Evolutionary conservation across 2,329 filamentous ascomycete genomes (phyloP).

Genomic region (Monosporascus ibericus): DNA sequence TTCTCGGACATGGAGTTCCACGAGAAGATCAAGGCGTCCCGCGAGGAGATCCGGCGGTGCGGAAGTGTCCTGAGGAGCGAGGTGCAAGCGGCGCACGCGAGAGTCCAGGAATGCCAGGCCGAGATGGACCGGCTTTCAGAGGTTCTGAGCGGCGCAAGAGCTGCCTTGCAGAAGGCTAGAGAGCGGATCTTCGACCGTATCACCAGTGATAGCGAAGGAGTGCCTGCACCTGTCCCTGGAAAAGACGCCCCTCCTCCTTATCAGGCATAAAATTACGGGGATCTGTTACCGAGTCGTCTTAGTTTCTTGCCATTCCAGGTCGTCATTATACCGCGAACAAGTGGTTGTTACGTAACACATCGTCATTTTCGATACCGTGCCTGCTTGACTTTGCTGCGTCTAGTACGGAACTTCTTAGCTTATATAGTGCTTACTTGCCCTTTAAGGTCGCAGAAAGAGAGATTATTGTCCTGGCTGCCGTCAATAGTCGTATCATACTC

Average conservation of each 20-base stretch:
- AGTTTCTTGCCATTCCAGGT: too few species aligned
- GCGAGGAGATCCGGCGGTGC: constrained; percentile 30
- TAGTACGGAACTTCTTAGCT: too few species aligned
- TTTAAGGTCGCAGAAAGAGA: too few species aligned
- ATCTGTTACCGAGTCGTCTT: too few species aligned
- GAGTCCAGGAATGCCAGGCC: constrained; percentile 17
- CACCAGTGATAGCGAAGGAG: not conserved
- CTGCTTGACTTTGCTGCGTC: too few species aligned
- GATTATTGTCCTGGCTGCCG: too few species aligned
- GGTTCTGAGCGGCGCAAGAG: constrained; percentile 27
- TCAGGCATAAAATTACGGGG: not conserved
- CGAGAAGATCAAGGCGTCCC: constrained; percentile 41
- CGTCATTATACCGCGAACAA: too few species aligned
- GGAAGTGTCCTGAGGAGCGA: constrained; percentile 25
- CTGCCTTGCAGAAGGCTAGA: constrained; percentile 37
- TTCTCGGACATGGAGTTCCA: constrained; percentile 47
- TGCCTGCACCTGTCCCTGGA: not conserved
- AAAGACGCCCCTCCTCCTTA: constrained; percentile 13
- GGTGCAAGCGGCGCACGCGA: constrained; percentile 15
- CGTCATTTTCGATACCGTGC: too few species aligned
- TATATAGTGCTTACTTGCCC: too few species aligned
- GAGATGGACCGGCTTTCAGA: constrained; percentile 26
- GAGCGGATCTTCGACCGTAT: constrained; percentile 34
- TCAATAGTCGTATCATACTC: too few species aligned
- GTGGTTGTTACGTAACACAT: too few species aligned